These are phyloP conservation scores for Elongisporangium prolatum DNA, from an alignment of 352 stramenopile genomes.

Conservation along the genomic window DNA sequence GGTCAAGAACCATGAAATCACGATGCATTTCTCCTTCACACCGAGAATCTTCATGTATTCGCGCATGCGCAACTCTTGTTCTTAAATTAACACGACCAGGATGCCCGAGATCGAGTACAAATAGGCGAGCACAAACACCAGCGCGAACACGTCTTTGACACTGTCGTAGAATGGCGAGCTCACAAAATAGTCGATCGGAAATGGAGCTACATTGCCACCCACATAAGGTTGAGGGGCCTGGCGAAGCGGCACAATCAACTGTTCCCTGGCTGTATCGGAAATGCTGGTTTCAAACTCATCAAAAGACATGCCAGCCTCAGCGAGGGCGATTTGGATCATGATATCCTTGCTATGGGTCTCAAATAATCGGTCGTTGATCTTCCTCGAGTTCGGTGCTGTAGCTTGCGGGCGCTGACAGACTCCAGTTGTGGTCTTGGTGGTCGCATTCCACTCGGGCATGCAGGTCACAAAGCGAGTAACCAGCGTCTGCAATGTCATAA, in stretches of 20 bases:
- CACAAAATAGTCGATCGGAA: conserved; percentile 29
- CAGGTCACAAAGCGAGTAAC: conserved; percentile 57
- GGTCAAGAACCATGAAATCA: conserved; percentile 79
- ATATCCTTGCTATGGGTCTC: conserved; percentile 35
- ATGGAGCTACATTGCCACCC: conserved; percentile 22
- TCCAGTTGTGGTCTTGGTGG: conserved; percentile 32
- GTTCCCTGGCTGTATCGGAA: conserved; percentile 12
- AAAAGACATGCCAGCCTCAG: neutral
- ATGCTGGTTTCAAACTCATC: conserved; percentile 7
- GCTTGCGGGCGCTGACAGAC: conserved; percentile 36
- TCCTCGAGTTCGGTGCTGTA: conserved; percentile 17
- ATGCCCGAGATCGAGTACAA: conserved; percentile 87
- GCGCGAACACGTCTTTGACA: conserved; percentile 65
- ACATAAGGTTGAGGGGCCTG: conserved; percentile 42
- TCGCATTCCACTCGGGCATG: conserved; percentile 41
- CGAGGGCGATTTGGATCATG: conserved; percentile 28
- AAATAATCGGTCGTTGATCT: conserved; percentile 31
- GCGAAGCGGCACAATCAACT: conserved; percentile 23
- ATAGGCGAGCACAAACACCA: conserved; percentile 91
- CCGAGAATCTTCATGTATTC: conserved; percentile 94
- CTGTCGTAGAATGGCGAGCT: conserved; percentile 67
- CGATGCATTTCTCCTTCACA: conserved; percentile 65
- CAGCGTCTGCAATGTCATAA: conserved; percentile 62
- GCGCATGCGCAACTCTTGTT: conserved; percentile 90
- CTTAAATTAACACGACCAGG: conserved; percentile 85